phyloP scores from a whole-genome alignment of 148 eudicot species.

The Nepenthes mirabilis region DNA sequence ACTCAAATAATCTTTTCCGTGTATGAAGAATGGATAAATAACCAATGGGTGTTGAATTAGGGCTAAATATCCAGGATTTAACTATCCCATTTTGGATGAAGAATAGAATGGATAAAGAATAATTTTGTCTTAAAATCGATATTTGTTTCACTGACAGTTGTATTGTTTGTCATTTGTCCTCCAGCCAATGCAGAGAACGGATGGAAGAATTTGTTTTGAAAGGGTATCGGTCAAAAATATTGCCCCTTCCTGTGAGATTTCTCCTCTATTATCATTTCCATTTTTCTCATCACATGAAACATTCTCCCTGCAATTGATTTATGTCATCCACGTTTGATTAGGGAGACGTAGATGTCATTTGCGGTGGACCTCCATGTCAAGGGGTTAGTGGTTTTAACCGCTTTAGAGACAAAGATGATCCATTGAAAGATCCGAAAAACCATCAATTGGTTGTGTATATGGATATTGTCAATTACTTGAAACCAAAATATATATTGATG shows the following conservation, averaged over 20 bases:
- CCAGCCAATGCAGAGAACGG: conserved; percentile 40
- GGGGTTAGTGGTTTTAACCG: conserved; percentile 84
- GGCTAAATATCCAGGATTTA: neutral
- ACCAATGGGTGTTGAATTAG: neutral
- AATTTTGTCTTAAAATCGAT: conserved; percentile 2
- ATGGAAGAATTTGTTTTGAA: conserved; percentile 50
- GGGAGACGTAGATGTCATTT: conserved; percentile 68
- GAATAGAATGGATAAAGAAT: no score
- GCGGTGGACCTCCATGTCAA: conserved; percentile 94
- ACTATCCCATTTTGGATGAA: no score
- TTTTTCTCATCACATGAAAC: neutral
- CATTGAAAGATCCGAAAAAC: conserved; percentile 52
- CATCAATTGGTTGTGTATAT: conserved; percentile 48
- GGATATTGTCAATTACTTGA: conserved; percentile 52
- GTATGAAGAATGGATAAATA: no score
- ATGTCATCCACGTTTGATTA: conserved; percentile 4
- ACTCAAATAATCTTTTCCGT: no score
- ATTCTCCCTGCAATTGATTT: neutral
- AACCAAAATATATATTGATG: conserved; percentile 57
- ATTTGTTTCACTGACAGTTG: neutral
- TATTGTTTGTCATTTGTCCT: neutral
- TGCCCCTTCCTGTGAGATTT: conserved; percentile 66
- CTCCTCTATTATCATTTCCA: neutral
- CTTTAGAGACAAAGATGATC: conserved; percentile 35
- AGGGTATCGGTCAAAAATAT: conserved; percentile 29